Evolutionary conservation across 208 protist species (phyloP).

Genomic region (Leishmania braziliensis): DNA sequence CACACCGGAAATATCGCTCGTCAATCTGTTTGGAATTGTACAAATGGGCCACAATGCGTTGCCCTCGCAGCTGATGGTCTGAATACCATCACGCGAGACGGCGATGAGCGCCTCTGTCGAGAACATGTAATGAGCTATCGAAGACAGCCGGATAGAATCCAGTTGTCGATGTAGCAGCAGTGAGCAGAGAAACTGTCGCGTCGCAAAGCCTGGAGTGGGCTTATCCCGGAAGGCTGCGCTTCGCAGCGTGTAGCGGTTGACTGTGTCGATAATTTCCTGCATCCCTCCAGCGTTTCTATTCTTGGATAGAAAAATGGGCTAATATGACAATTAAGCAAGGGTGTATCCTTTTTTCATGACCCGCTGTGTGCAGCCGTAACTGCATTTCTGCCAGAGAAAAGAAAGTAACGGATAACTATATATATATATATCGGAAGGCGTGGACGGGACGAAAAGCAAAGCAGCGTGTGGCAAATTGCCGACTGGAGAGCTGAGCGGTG

Average conservation of each 20-base stretch:
- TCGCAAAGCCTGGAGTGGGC: conserved; percentile 38
- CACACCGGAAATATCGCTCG: conserved; percentile 63
- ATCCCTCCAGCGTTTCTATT: conserved; percentile 25
- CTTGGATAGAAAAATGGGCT: not conserved
- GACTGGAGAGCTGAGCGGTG: not conserved
- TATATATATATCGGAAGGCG: not conserved
- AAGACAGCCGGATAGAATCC: conserved; percentile 51
- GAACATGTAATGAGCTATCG: conserved; percentile 64
- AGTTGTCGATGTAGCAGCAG: conserved; percentile 39
- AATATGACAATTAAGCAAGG: not conserved
- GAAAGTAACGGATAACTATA: not conserved
- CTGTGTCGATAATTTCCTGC: conserved; percentile 66
- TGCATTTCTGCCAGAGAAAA: not conserved
- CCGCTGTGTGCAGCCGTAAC: not conserved
- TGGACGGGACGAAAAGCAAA: not conserved
- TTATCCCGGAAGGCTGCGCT: conserved; percentile 29
- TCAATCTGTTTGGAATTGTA: conserved; percentile 31
- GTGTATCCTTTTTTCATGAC: not conserved
- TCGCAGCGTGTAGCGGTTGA: conserved; percentile 59
- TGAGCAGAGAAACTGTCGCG: conserved; percentile 55
- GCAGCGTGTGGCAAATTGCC: not conserved
- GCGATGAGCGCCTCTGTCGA: conserved; percentile 62
- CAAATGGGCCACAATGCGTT: conserved; percentile 35
- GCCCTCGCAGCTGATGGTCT: conserved; percentile 63
- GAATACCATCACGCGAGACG: conserved; percentile 65